These are phyloP conservation scores for Dryas octopetala DNA, from an alignment of 306 rosid species.

Conservation along the genomic window DNA sequence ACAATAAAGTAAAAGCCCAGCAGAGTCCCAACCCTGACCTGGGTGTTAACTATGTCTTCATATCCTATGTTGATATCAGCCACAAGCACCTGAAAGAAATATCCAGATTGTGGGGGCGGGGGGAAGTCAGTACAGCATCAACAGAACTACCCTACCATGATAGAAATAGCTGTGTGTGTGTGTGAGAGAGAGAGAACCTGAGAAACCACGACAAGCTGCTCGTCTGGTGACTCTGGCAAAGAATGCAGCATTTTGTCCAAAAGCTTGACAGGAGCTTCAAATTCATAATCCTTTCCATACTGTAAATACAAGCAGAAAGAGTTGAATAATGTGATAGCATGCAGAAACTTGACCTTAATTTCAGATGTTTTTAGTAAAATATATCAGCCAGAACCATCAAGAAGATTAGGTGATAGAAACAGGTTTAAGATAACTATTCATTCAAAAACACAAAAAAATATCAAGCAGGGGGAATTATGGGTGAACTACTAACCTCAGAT, in stretches of 20 bases:
- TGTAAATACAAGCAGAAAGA: conserved; percentile 30
- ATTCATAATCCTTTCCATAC: conserved; percentile 95
- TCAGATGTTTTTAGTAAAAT: neutral
- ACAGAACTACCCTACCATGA: neutral
- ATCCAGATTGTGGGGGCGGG: conserved; percentile 8
- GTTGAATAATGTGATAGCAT: conserved; percentile 4
- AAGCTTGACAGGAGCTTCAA: conserved; percentile 92
- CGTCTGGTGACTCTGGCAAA: conserved; percentile 79
- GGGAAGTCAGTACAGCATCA: conserved; percentile 10
- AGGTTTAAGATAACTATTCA: neutral
- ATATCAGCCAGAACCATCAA: no score
- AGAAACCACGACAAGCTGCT: conserved; percentile 89
- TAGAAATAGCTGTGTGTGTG: neutral
- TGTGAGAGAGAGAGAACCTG: conserved; percentile 52
- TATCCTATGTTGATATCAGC: conserved; percentile 95
- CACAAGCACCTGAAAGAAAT: conserved; percentile 74
- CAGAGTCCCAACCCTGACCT: conserved; percentile 43
- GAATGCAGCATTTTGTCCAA: conserved; percentile 87
- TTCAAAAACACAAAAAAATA: neutral
- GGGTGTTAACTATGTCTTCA: conserved; percentile 90
- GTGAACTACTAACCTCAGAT: conserved; percentile 69
- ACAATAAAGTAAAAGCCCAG: conserved; percentile 1
- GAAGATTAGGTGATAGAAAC: neutral
- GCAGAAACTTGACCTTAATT: neutral
- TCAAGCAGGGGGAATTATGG: neutral